Conservation (phyloP, 2,329 filamentous ascomycete genomes). For the Lecanicillium sp. region DNA sequence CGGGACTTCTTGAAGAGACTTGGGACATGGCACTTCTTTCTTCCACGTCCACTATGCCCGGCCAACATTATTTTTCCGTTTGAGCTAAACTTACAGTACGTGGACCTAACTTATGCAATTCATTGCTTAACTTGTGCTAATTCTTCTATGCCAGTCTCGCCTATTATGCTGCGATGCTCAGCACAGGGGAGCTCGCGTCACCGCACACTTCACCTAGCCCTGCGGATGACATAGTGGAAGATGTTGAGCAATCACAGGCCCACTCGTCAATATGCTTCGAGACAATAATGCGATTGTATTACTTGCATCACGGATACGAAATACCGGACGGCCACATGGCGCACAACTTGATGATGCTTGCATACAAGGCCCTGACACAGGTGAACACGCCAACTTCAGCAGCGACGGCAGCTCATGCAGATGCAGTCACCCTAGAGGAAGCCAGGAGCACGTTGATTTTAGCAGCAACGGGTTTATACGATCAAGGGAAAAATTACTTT, state of each 20-base stretch:
- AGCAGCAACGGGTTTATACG: not conserved
- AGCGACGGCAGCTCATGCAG: not conserved
- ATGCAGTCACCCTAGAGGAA: not conserved
- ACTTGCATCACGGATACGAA: constrained; percentile 22
- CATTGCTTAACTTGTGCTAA: not conserved
- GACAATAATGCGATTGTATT: constrained; percentile 25
- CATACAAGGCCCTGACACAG: not conserved
- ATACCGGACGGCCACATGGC: not conserved
- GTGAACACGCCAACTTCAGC: not conserved
- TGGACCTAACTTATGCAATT: constrained; percentile 1
- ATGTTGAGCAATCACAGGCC: constrained; percentile 10
- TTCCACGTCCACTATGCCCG: constrained; percentile 16
- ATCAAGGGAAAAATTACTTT: not conserved
- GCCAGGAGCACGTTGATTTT: not conserved
- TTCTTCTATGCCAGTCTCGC: not conserved
- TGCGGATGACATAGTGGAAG: not conserved
- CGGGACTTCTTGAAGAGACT: constrained; percentile 11
- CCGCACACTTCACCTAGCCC: not conserved
- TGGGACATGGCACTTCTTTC: constrained; percentile 14
- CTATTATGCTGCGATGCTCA: not conserved
- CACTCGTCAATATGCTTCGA: constrained; percentile 19
- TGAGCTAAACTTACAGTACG: constrained; percentile 24
- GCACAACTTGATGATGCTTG: not conserved
- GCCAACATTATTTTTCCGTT: constrained; percentile 18
- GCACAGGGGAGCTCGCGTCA: constrained; percentile 6